Evolutionary conservation across 192 early-diverging fungal species (phyloP).

Genomic region (Coemansia sp.): DNA sequence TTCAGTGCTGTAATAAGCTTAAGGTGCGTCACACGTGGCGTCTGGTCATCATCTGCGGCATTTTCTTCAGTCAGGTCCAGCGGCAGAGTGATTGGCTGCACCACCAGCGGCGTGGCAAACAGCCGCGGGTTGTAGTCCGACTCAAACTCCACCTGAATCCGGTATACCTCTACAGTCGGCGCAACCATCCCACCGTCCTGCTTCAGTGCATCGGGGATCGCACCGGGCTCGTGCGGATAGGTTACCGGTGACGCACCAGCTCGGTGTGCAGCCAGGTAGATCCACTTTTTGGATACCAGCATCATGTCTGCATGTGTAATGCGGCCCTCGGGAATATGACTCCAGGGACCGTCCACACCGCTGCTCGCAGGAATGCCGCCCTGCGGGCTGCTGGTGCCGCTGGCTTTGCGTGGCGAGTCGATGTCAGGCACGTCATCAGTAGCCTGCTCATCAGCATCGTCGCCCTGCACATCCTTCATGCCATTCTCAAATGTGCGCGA

Average conservation of each 20-base stretch:
- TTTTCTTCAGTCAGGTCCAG: constrained; percentile 1
- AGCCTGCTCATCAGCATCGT: neutral
- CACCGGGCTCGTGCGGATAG: constrained; percentile 46
- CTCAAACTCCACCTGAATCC: constrained; percentile 53
- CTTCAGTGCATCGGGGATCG: constrained; percentile 28
- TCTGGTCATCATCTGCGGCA: constrained; percentile 4
- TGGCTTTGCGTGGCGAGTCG: neutral
- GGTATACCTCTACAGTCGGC: constrained; percentile 48
- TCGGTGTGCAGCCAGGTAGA: constrained; percentile 44
- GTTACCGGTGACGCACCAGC: constrained; percentile 35
- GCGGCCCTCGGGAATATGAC: constrained; percentile 43
- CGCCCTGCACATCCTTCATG: neutral
- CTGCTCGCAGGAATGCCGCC: neutral
- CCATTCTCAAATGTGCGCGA: neutral
- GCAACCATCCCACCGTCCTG: constrained; percentile 30
- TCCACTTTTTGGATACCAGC: constrained; percentile 55
- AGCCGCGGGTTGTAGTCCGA: constrained; percentile 53
- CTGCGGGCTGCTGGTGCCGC: neutral
- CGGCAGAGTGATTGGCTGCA: constrained; percentile 39
- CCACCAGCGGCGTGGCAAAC: constrained; percentile 51
- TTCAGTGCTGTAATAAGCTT: constrained; percentile 54
- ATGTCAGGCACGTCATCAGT: neutral
- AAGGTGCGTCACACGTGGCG: constrained; percentile 38
- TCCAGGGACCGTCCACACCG: constrained; percentile 36
- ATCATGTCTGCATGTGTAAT: constrained; percentile 55